Evolutionary conservation across 345 rosid species (phyloP).

Genomic region (Linum lewisii): DNA sequence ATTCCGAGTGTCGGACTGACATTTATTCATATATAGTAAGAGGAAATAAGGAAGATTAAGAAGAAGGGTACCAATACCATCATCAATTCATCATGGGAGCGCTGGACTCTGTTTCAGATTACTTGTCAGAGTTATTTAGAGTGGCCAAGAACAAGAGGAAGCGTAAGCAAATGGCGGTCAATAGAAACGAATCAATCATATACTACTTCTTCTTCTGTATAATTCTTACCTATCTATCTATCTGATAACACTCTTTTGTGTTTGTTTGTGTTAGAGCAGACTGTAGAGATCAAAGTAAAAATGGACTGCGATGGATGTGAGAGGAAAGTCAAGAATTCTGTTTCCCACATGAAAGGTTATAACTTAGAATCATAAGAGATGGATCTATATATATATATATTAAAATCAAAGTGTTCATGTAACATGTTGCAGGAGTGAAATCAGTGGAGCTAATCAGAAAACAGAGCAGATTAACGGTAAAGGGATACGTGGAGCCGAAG

Average conservation of each 20-base stretch:
- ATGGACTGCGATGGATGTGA: neutral
- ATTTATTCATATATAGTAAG: no score
- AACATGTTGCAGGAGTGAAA: neutral
- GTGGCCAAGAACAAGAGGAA: neutral
- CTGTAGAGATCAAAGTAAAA: neutral
- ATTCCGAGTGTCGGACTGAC: no score
- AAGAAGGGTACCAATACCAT: no score
- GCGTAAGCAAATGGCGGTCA: neutral
- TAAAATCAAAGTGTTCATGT: no score
- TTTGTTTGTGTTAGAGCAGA: neutral
- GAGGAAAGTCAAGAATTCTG: neutral
- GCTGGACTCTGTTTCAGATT: neutral
- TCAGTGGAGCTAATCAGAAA: neutral
- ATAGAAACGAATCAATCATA: neutral
- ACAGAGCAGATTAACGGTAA: neutral
- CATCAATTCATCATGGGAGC: no score
- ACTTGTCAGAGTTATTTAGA: neutral
- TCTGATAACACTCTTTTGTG: no score
- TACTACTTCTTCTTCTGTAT: no score
- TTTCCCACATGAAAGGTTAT: neutral
- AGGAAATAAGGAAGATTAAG: no score
- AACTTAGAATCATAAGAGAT: no score
- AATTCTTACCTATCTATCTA: no score
- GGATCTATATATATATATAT: no score
- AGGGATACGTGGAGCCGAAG: neutral